phyloP scores from a whole-genome alignment of 805 yeast genomes.

The Pichia californica region DNA sequence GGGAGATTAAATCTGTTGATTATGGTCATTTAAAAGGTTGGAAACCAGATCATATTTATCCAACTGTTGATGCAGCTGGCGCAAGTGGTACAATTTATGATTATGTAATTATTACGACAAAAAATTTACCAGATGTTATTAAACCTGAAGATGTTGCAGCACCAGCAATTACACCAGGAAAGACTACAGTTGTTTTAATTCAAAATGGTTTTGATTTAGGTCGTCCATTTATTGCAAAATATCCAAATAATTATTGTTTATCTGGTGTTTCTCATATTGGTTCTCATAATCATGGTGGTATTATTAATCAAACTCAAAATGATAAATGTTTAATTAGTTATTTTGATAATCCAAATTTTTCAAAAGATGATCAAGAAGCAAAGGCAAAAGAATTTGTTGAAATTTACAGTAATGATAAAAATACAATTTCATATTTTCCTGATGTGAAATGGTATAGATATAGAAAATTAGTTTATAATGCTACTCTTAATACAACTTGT shows the following conservation, averaged over 20 bases:
- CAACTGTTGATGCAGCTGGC: slow-evolving; percentile 32
- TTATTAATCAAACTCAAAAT: slow-evolving; percentile 34
- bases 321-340: slow-evolving; percentile 49
- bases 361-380: slow-evolving; percentile 25
- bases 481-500: slow-evolving; percentile 56
- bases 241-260: slow-evolving; percentile 43
- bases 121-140: slow-evolving; percentile 54
- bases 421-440: slow-evolving; percentile 34
- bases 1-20: slow-evolving; percentile 49
- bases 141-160: slow-evolving; percentile 43
- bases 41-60: slow-evolving; percentile 42
- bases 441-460: slow-evolving; percentile 52
- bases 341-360: slow-evolving; percentile 36
- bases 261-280: slow-evolving; percentile 65
- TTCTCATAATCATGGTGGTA: slow-evolving; percentile 4
- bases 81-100: slow-evolving; percentile 37
- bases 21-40: slow-evolving; percentile 51
- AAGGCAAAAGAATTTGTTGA: slow-evolving; percentile 39
- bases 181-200: slow-evolving; percentile 47
- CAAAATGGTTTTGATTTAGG: slow-evolving; percentile 67
- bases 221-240: slow-evolving; percentile 44
- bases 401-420: slow-evolving; percentile 40
- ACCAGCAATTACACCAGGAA: slow-evolving; percentile 41
- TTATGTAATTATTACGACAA: slow-evolving; percentile 52
- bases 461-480: slow-evolving; percentile 64